A percentile compares a stretch with the other conserved stretches of the same genome.
These are phyloP conservation scores for Handroanthus guayacan DNA, from an alignment of 257 asterid species.

Conservation along the genomic window DNA sequence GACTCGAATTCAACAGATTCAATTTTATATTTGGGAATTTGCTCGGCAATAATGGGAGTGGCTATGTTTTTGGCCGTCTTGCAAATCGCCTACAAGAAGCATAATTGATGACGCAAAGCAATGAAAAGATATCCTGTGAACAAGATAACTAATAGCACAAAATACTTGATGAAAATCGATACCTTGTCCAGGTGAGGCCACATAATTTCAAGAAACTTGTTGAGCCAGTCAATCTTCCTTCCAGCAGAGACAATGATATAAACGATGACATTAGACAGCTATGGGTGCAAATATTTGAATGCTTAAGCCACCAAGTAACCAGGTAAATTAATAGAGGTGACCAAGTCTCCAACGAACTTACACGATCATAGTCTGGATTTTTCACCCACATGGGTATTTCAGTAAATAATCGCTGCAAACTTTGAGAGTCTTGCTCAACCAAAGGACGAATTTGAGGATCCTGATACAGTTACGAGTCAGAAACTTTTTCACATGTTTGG, in stretches of 20 bases:
- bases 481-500: slow-evolving; percentile 19
- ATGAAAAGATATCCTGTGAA: slow-evolving; percentile 10
- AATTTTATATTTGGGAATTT: slow-evolving; percentile 70
- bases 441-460: slow-evolving; percentile 81
- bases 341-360: slow-evolving; percentile 50
- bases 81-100: slow-evolving; percentile 62
- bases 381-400: slow-evolving; percentile 97
- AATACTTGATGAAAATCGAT: slow-evolving; percentile 27
- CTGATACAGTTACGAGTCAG: slow-evolving; percentile 53
- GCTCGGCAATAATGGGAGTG: slow-evolving; percentile 65
- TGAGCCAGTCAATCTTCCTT: slow-evolving; percentile 85
- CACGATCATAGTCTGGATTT: slow-evolving; percentile 95
- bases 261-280: slow-evolving; percentile 25
- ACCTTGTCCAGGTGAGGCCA: slow-evolving; percentile 99
- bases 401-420: slow-evolving; percentile 73
- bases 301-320: slow-evolving; percentile 23
- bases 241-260: slow-evolving; percentile 34
- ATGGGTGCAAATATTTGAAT: slow-evolving; percentile 4
- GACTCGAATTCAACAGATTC: slow-evolving; percentile 67
- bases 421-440: slow-evolving; percentile 76
- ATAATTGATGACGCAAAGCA: slow-evolving; percentile 20
- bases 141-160: slow-evolving; percentile 12
- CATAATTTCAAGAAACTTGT: slow-evolving; percentile 78
- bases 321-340: slow-evolving; percentile 30
- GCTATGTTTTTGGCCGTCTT: slow-evolving; percentile 69